These are phyloP conservation scores for Wolfiporia cocos DNA, from an alignment of 1,284 basidiomycete species.

Conservation along the genomic window DNA sequence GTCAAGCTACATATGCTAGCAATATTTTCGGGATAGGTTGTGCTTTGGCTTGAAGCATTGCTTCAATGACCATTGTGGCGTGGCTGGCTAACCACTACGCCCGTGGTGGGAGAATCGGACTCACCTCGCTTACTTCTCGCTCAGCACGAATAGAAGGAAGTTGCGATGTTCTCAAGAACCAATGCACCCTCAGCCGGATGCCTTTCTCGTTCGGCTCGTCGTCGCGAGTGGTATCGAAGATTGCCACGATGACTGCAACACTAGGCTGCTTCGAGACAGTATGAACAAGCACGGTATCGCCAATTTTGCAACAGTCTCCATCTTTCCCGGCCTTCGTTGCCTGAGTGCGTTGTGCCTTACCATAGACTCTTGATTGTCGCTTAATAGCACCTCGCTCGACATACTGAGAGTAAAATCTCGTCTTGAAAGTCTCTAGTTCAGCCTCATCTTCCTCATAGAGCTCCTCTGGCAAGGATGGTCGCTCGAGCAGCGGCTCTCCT, in stretches of 20 bases:
- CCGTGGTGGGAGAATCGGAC: conserved; percentile 18
- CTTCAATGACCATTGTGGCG: too few relatives aligned
- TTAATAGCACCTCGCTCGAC: conserved; percentile 1
- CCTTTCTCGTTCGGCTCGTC: conserved; percentile 21
- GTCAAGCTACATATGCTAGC: neutral
- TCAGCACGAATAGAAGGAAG: conserved; percentile 50
- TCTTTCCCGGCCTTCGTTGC: conserved; percentile 1
- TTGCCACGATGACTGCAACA: conserved; percentile 56
- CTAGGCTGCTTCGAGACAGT: conserved; percentile 49
- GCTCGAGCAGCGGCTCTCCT: conserved; percentile 12
- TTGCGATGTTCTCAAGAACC: conserved; percentile 63
- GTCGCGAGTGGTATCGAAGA: conserved; percentile 48
- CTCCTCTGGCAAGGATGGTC: conserved; percentile 16
- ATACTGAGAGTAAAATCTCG: conserved; percentile 20
- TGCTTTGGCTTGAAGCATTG: too few relatives aligned
- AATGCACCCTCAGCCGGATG: conserved; percentile 57
- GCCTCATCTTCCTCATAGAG: conserved; percentile 17
- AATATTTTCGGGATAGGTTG: too few relatives aligned
- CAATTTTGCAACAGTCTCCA: conserved; percentile 29
- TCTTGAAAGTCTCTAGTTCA: conserved; percentile 11
- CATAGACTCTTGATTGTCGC: conserved; percentile 12
- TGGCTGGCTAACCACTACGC: too few relatives aligned
- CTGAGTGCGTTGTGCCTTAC: conserved; percentile 4
- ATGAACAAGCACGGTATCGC: conserved; percentile 61
- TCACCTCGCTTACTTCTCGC: conserved; percentile 49